Conservation (phyloP, 768 basidiomycete genomes). For the Tulasnella sp. region DNA sequence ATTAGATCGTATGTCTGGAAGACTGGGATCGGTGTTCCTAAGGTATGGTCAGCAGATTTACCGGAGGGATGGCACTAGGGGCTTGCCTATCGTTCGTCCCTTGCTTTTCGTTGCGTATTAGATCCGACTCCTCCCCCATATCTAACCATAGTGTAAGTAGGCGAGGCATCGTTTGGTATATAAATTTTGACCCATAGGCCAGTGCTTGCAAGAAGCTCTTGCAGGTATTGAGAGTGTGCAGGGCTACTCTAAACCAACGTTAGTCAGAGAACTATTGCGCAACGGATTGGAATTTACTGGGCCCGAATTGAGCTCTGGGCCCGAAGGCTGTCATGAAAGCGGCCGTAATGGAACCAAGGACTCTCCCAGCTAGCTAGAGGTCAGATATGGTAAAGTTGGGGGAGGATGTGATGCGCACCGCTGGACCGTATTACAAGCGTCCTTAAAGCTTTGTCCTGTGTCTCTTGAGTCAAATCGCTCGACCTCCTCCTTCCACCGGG, state of each 20-base stretch:
- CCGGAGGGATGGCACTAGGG: background rate
- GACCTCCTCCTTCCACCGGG: conserved; percentile 89
- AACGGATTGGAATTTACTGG: background rate
- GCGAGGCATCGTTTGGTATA: conserved; percentile 91
- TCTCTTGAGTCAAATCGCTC: conserved; percentile 64
- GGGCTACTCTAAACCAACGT: background rate
- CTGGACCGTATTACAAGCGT: conserved; percentile 27
- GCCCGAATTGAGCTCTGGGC: conserved; percentile 17
- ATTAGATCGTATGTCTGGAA: background rate
- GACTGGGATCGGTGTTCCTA: conserved; percentile 1
- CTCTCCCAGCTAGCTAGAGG: conserved; percentile 61
- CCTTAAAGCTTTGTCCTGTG: conserved; percentile 46
- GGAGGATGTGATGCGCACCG: conserved; percentile 31
- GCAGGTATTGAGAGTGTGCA: conserved; percentile 1
- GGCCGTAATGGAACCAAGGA: conserved; percentile 75
- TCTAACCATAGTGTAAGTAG: conserved; percentile 93
- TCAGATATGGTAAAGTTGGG: conserved; percentile 24
- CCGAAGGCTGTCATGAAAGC: conserved; percentile 59
- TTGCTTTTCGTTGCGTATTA: conserved; percentile 19
- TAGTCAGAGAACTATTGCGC: background rate
- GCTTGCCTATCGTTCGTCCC: background rate
- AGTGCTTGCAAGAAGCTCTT: conserved; percentile 52
- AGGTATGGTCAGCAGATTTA: background rate
- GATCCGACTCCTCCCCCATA: conserved; percentile 54
- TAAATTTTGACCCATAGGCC: conserved; percentile 80